phyloP scores from a whole-genome alignment of 768 basidiomycete species.

The Serendipita indica region DNA sequence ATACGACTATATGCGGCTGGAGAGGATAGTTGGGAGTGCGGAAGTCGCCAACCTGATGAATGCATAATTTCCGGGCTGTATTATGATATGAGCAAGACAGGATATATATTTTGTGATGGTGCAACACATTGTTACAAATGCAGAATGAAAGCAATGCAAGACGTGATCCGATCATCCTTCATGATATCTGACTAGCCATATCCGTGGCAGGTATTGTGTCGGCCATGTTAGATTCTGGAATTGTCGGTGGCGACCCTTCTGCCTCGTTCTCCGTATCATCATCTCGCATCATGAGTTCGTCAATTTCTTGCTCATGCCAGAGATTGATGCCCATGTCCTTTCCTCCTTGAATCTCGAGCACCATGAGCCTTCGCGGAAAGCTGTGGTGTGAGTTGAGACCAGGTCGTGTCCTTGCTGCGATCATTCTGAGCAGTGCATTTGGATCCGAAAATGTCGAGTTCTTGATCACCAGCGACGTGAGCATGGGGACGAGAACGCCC shows the following conservation, averaged over 20 bases:
- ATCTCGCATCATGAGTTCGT: not conserved
- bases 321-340: not conserved
- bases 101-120: too few species aligned
- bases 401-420: not conserved
- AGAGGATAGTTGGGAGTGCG: constrained; percentile 57
- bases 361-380: not conserved
- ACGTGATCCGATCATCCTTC: too few species aligned
- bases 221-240: too few species aligned
- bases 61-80: too few species aligned
- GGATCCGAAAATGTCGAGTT: not conserved
- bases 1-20: constrained; percentile 78
- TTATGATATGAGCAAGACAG: too few species aligned
- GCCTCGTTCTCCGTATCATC: not conserved
- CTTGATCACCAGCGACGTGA: not conserved
- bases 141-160: too few species aligned
- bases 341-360: not conserved
- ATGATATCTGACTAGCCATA: too few species aligned
- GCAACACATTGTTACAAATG: too few species aligned
- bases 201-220: too few species aligned
- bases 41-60: constrained; percentile 26
- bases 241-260: not conserved
- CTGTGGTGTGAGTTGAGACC: not conserved
- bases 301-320: not conserved
- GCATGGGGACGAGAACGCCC: not conserved
- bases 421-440: not conserved